Conservation (phyloP, 306 rosid species). For the Dryas octopetala region DNA sequence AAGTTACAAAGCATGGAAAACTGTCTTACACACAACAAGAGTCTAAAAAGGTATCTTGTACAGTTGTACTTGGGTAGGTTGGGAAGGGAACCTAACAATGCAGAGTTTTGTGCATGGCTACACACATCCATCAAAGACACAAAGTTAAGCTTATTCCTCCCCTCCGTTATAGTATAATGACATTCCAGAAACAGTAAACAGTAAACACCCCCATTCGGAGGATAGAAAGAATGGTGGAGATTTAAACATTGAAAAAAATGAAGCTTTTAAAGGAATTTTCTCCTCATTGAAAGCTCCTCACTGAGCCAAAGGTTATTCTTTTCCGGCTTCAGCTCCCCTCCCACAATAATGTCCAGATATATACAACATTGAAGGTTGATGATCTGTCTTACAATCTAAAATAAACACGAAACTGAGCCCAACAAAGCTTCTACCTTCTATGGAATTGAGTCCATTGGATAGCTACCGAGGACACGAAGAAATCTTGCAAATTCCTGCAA, state of each 20-base stretch:
- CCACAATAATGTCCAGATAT: constrained; percentile 13
- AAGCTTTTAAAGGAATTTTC: constrained; percentile 22
- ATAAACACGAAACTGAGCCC: background rate
- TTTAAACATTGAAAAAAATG: constrained; percentile 17
- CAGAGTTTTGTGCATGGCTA: too few relatives aligned
- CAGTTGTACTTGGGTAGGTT: background rate
- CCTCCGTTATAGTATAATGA: constrained; percentile 21
- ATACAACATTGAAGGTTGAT: constrained; percentile 28
- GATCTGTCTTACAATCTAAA: background rate
- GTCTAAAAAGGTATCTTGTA: too few relatives aligned
- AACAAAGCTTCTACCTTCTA: constrained; percentile 17
- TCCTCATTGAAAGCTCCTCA: constrained; percentile 23
- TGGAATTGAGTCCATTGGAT: constrained; percentile 47
- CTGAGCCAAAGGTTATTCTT: constrained; percentile 12
- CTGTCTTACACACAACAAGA: background rate
- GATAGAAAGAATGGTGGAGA: constrained; percentile 31
- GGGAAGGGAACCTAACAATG: too few relatives aligned
- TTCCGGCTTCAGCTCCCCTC: constrained; percentile 19
- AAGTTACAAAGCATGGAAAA: background rate
- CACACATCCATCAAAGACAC: background rate
- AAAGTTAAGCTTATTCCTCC: constrained; percentile 14
- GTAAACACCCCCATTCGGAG: constrained; percentile 35
- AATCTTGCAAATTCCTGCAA: constrained; percentile 70
- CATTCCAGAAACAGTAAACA: background rate
- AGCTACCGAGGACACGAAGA: constrained; percentile 76